Base-by-base conservation (phyloP, 306 rosid genomes). In the Sphenostylis stenocarpa region DNA sequence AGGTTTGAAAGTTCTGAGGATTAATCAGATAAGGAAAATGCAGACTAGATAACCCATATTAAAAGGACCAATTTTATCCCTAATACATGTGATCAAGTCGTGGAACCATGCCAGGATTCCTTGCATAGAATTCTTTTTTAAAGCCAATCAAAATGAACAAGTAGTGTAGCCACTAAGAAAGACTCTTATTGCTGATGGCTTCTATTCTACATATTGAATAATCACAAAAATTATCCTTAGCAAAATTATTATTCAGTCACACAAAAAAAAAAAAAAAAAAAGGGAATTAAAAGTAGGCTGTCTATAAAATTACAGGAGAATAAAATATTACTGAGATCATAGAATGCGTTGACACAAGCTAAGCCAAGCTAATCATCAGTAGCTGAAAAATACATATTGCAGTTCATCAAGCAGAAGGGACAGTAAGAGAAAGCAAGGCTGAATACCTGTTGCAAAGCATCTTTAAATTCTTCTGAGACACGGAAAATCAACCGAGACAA, bases 401-500 rank as follows among this genome's bases (percentile, higher is more conserved):
- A 61, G 38, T 26, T 55, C 74, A 80, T 61, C 48, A 26, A 23
- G 66, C 19, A 55, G 0, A 44, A 71, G 13, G 51, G 36, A 55
- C n/a, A 51, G 44, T 60, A 8, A 79, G 47, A 81, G 36, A 72
- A 44, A 61, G 58, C 62, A 81, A 20, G 39, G 52, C 23, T 70
- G 49, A 69, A 49, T 90, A 93, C 97, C 97, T 88, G 88, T 20
- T 73, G 69, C 82, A 92, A 82, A 45, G 81, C 53, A 57, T 61
- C 84, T 76, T 75, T 87, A 39, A 29, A 63, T 80, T 85, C 89
- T 85, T 88, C 88, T 15, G 89, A 38, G 76, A 88, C 81, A 21
- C n/a, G 89, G 21, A 86, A 75, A 75, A 62, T 79, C 84, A 92
- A 73, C 77, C 92, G 96, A 84, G 94, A 88, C 67, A 87, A 26